A percentile compares a stretch with the other conserved stretches of the same genome.
phyloP scores from a whole-genome alignment of 495 filamentous ascomycete genomes.

The Clavariopsis aquatica region DNA sequence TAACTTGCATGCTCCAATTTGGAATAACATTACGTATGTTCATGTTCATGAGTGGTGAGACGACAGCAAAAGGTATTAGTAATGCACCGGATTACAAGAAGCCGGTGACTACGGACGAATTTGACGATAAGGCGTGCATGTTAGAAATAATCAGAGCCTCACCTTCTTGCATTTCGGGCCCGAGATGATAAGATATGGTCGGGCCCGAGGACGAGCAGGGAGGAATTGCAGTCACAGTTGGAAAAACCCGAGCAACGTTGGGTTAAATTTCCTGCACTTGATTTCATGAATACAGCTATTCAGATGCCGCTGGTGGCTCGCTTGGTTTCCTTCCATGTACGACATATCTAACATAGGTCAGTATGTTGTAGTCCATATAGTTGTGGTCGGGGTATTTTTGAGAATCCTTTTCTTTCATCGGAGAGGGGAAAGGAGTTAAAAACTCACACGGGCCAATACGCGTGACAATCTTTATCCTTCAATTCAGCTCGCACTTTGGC shows the following conservation, averaged over 20 bases:
- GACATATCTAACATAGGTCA: background rate
- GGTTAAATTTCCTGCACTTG: background rate
- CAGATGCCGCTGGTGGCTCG: background rate
- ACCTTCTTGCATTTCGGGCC: too few relatives aligned
- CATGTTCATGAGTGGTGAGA: too few relatives aligned
- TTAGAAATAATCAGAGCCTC: background rate
- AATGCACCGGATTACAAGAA: background rate
- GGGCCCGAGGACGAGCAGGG: too few relatives aligned
- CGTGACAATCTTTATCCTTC: conserved; percentile 15
- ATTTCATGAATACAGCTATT: background rate
- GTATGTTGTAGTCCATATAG: background rate
- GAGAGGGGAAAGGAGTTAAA: too few relatives aligned
- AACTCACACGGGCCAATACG: conserved; percentile 25
- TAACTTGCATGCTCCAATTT: too few relatives aligned
- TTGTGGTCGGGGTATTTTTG: background rate
- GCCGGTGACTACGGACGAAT: background rate
- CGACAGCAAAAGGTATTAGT: background rate
- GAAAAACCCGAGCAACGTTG: background rate
- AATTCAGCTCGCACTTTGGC: conserved; percentile 18
- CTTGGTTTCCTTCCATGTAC: background rate
- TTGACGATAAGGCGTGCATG: too few relatives aligned
- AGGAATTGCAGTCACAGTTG: too few relatives aligned
- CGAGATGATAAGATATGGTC: too few relatives aligned
- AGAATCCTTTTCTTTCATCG: background rate
- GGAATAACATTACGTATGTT: too few relatives aligned